These are phyloP conservation scores for Pythium dissimile DNA, from an alignment of 352 stramenopile genomes.

Conservation along the genomic window DNA sequence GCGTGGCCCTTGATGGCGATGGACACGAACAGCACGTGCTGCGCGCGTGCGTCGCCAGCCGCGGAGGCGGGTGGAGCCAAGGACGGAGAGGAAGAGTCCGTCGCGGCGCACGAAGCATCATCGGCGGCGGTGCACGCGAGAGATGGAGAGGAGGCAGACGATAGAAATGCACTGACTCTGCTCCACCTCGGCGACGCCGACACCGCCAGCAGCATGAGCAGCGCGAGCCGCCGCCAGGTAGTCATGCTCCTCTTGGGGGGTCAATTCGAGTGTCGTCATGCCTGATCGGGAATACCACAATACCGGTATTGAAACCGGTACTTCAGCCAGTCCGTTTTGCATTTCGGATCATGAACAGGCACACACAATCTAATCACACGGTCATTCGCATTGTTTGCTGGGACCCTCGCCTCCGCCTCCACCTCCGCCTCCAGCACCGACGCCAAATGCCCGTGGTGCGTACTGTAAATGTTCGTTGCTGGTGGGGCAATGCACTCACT, in stretches of 20 bases:
- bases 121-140: background rate
- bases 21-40: conserved; percentile 75
- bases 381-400: background rate
- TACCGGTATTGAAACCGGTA: conserved; percentile 6
- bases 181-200: background rate
- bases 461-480: background rate
- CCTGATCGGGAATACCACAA: background rate
- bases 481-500: background rate
- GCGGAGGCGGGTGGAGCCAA: too few species aligned
- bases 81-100: too few species aligned
- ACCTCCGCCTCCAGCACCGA: too few species aligned
- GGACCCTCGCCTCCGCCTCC: too few species aligned
- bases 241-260: background rate
- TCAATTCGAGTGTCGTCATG: too few species aligned
- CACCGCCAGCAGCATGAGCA: conserved; percentile 4
- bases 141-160: background rate
- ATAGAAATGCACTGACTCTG: background rate
- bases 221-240: background rate
- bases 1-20: conserved; percentile 83
- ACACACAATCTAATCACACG: background rate
- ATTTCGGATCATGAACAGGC: conserved; percentile 16
- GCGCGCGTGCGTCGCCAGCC: conserved; percentile 11
- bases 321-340: background rate
- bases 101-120: background rate
- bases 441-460: conserved; percentile 8